Evolutionary conservation across 2,329 filamentous ascomycete genomes (phyloP).

Genomic region (Onygenales sp.): DNA sequence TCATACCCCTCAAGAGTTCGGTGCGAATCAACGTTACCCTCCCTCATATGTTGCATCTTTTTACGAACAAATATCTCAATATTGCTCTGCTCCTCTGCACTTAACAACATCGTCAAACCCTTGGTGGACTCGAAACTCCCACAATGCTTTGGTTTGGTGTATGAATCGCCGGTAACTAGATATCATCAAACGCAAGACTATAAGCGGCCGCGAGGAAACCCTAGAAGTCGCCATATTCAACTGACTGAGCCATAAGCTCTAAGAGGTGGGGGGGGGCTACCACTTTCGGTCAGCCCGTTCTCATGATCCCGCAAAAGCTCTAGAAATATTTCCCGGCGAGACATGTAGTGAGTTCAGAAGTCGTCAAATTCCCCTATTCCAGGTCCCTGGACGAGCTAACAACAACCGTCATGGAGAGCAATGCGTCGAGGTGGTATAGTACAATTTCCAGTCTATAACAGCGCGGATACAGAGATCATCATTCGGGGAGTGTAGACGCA

Average conservation of each 20-base stretch:
- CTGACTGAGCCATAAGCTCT: conserved; percentile 14
- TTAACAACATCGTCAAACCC: conserved; percentile 15
- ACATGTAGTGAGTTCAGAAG: conserved; percentile 16
- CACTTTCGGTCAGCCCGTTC: conserved; percentile 10
- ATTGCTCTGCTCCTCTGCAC: conserved; percentile 14
- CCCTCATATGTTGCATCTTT: conserved; percentile 18
- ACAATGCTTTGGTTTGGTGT: conserved; percentile 15
- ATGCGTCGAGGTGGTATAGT: not conserved
- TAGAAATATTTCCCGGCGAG: conserved; percentile 17
- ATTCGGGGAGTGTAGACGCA: conserved; percentile 15
- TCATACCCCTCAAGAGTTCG: conserved; percentile 15
- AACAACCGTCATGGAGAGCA: conserved; percentile 20
- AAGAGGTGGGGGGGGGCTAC: conserved; percentile 13
- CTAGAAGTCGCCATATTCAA: conserved; percentile 21
- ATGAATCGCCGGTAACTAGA: conserved; percentile 20
- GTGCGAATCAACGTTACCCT: conserved; percentile 12
- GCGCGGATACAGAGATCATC: conserved; percentile 13
- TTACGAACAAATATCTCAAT: conserved; percentile 16
- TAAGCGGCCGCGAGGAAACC: conserved; percentile 18
- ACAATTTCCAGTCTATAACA: conserved; percentile 22
- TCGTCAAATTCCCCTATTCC: conserved; percentile 17
- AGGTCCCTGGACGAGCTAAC: conserved; percentile 19
- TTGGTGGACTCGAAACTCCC: conserved; percentile 16
- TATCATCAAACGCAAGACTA: conserved; percentile 21
- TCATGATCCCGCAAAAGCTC: conserved; percentile 18